A percentile compares a stretch with the other conserved stretches of the same genome.
These are phyloP conservation scores for Parmelia sp. DNA, from an alignment of 495 filamentous ascomycete genomes.

Conservation along the genomic window DNA sequence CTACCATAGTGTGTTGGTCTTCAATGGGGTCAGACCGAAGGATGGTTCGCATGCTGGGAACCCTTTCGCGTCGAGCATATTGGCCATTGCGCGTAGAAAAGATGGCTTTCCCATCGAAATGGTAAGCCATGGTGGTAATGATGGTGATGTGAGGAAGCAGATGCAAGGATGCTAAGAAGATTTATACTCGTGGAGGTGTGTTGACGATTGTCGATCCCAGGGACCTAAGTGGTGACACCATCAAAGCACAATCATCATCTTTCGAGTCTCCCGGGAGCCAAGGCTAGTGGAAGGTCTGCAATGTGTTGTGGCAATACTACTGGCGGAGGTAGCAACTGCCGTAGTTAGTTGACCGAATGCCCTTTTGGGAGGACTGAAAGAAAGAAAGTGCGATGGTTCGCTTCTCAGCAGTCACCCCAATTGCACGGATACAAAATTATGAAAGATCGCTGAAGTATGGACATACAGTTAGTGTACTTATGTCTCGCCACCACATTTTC, in stretches of 20 bases:
- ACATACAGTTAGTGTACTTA: background rate
- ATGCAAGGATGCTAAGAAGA: background rate
- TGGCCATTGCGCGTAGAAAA: slow-evolving; percentile 31
- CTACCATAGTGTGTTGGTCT: slow-evolving; percentile 27
- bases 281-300: background rate
- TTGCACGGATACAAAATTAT: background rate
- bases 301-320: background rate
- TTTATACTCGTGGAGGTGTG: background rate
- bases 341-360: slow-evolving; percentile 1
- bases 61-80: slow-evolving; percentile 17
- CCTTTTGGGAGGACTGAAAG: background rate
- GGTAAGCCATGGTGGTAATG: slow-evolving; percentile 9
- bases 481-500: background rate
- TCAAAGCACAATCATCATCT: slow-evolving; percentile 5
- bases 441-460: background rate
- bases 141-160: background rate
- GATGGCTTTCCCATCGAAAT: slow-evolving; percentile 20
- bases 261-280: background rate
- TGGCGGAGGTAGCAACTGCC: slow-evolving; percentile 9
- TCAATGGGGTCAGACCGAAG: slow-evolving; percentile 29
- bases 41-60: slow-evolving; percentile 27
- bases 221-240: background rate
- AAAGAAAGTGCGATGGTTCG: background rate
- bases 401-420: background rate
- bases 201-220: background rate